Base-by-base conservation (phyloP, 139 green algal genomes). In the Chlorella sp. region DNA sequence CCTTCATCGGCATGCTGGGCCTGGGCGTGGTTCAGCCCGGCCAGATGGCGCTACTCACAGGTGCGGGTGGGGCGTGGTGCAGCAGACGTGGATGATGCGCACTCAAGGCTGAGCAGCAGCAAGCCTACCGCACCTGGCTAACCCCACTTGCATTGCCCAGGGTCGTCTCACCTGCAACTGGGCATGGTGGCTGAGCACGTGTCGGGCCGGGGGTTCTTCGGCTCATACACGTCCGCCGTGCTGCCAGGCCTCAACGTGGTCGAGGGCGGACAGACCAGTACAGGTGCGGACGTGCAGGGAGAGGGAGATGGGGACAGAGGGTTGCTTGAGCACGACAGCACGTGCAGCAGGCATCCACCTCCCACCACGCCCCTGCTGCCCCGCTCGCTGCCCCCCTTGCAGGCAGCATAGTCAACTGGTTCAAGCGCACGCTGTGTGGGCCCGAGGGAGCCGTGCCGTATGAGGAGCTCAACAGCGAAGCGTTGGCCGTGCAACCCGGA, bases 181-280 rank as follows among this genome's bases (percentile, higher is more conserved):
- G 90, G 90, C 0, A 68, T 91, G 24, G 83, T 82, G 33, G 80
- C 73, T 33, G 32, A 33, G 3, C 65, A 74, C 1, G 79, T 93
- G 35, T 76, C 88, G 49, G 88, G 84, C 29, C 49, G 14, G 1
- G 91, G 91, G 31, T 88, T 94, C 20, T 96, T 88, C 78, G 91
- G 91, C 30, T 88, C 84, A 2, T 96, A 94, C 76, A 14, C 23
- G 2, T 77, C 86, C 50, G 85, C 81, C 29, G 67, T 94, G 2
- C 74, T 94, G 42, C 85, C 88, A 2, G 87, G 86, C 0, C 27
- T 86, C 29, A 80, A 92, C 70, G 79, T 94, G 26, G 77, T 96
- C 17, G 90, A 96, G 74, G 89, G 89, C 3, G 89, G 90, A 1
- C 90, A 95, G 79, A 95, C 90, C 1, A 89, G 80, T 69, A 95